Conservation (phyloP, 352 stramenopile species). For the Globisporangium solare region DNA sequence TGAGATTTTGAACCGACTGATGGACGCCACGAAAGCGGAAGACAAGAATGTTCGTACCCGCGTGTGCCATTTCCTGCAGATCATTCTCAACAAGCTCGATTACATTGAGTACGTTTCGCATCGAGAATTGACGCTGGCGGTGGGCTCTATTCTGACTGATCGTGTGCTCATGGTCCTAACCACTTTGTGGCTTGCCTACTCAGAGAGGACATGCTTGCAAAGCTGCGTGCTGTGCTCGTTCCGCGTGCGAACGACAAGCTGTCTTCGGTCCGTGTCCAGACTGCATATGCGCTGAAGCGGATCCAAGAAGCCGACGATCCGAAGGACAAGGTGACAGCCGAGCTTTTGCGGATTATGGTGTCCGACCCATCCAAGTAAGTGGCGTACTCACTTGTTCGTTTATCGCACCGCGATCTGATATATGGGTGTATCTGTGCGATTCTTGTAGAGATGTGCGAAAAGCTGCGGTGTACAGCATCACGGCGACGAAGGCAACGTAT, state of each 20-base stretch:
- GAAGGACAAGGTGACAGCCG: constrained; percentile 35
- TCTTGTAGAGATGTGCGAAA: constrained; percentile 58
- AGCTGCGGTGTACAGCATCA: constrained; percentile 49
- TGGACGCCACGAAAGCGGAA: constrained; percentile 51
- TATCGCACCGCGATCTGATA: not conserved
- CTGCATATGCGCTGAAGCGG: constrained; percentile 50
- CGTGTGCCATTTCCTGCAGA: constrained; percentile 57
- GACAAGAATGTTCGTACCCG: constrained; percentile 52
- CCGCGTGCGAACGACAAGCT: constrained; percentile 61
- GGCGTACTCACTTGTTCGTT: not conserved
- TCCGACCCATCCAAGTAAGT: constrained; percentile 71
- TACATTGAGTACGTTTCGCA: constrained; percentile 42
- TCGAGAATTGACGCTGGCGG: not conserved
- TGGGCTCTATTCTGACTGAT: not conserved
- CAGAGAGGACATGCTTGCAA: constrained; percentile 34
- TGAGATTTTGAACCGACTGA: constrained; percentile 41
- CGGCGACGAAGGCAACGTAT: constrained; percentile 35
- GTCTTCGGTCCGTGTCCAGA: constrained; percentile 50
- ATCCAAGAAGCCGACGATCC: constrained; percentile 40
- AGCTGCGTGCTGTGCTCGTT: constrained; percentile 40
- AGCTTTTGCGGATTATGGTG: constrained; percentile 57
- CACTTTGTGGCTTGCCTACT: not conserved
- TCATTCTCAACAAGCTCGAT: constrained; percentile 49
- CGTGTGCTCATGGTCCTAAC: not conserved
- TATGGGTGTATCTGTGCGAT: not conserved